Evolutionary conservation across 352 stramenopile species (phyloP).

Genomic region (Pythium dissimile): DNA sequence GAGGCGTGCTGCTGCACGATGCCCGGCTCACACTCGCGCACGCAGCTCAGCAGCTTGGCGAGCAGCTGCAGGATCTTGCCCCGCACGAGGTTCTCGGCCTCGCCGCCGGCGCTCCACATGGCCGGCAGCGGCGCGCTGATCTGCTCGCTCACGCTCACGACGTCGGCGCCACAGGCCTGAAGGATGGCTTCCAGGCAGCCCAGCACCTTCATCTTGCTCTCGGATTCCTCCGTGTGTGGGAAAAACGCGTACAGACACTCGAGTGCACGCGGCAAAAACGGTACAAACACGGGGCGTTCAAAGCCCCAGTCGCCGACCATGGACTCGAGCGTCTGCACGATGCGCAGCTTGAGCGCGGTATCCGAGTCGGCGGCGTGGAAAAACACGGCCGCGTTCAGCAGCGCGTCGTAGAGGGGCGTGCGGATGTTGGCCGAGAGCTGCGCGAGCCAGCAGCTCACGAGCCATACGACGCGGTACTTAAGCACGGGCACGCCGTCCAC

Average conservation of each 20-base stretch:
- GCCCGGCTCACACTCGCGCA: conserved; percentile 40
- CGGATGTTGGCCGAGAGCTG: conserved; percentile 68
- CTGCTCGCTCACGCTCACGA: conserved; percentile 50
- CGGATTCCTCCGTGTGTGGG: conserved; percentile 48
- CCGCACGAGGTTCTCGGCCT: conserved; percentile 76
- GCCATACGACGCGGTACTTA: conserved; percentile 76
- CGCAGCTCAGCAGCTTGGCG: conserved; percentile 48
- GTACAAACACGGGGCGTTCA: conserved; percentile 59
- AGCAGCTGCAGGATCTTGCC: conserved; percentile 82
- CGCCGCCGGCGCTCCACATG: conserved; percentile 68
- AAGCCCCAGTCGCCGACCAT: conserved; percentile 86
- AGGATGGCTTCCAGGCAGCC: conserved; percentile 69
- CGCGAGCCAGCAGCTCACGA: conserved; percentile 84
- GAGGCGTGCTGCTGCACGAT: conserved; percentile 1
- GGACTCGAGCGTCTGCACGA: conserved; percentile 73
- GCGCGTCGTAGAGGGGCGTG: conserved; percentile 73
- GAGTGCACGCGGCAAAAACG: conserved; percentile 58
- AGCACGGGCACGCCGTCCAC: conserved; percentile 61
- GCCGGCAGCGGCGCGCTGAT: conserved; percentile 65
- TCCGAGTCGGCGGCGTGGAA: conserved; percentile 33
- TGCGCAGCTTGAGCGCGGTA: conserved; percentile 60
- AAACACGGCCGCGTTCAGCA: conserved; percentile 45
- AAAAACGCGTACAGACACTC: conserved; percentile 71
- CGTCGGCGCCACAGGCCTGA: conserved; percentile 49
- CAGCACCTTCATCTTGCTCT: conserved; percentile 82